phyloP scores from a whole-genome alignment of 2,329 filamentous ascomycete species.

The Aureobasidium sp. region DNA sequence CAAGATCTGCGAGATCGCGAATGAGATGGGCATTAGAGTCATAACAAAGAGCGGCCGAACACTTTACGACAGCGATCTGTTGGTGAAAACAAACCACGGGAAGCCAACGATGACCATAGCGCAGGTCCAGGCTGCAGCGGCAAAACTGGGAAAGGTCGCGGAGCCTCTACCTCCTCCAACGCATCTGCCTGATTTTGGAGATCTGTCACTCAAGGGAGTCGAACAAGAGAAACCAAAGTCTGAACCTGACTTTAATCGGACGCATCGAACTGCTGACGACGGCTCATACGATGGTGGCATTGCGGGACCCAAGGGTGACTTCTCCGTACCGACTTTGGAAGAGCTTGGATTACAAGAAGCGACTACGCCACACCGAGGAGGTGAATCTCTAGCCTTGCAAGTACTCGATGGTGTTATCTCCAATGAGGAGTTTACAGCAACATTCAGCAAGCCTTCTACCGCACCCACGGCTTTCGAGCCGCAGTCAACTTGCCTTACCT shows the following conservation, averaged over 20 bases:
- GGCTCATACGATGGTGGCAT: slow-evolving; percentile 54
- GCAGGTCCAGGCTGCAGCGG: slow-evolving; percentile 55
- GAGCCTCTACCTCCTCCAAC: slow-evolving; percentile 53
- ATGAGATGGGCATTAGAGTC: slow-evolving; percentile 58
- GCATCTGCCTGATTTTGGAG: slow-evolving; percentile 55
- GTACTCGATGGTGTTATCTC: slow-evolving; percentile 51
- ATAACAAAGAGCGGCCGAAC: slow-evolving; percentile 58
- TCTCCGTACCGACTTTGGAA: slow-evolving; percentile 58
- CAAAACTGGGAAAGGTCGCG: slow-evolving; percentile 54
- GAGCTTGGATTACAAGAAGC: slow-evolving; percentile 60
- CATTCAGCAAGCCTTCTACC: slow-evolving; percentile 68
- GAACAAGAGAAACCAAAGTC: slow-evolving; percentile 45
- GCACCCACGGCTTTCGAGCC: slow-evolving; percentile 66
- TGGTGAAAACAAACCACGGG: slow-evolving; percentile 56
- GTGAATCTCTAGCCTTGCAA: slow-evolving; percentile 57
- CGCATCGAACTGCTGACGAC: slow-evolving; percentile 46
- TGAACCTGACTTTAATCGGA: slow-evolving; percentile 52
- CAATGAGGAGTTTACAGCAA: slow-evolving; percentile 59
- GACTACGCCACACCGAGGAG: slow-evolving; percentile 59
- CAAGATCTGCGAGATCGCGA: slow-evolving; percentile 48
- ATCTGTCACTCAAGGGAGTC: slow-evolving; percentile 46
- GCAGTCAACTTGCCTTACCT: slow-evolving; percentile 64
- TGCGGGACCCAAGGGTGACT: slow-evolving; percentile 59
- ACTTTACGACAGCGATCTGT: slow-evolving; percentile 63
- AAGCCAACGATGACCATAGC: slow-evolving; percentile 68